Conservation (phyloP, 2,329 filamentous ascomycete genomes). For the Pseudopyricularia javanii region DNA sequence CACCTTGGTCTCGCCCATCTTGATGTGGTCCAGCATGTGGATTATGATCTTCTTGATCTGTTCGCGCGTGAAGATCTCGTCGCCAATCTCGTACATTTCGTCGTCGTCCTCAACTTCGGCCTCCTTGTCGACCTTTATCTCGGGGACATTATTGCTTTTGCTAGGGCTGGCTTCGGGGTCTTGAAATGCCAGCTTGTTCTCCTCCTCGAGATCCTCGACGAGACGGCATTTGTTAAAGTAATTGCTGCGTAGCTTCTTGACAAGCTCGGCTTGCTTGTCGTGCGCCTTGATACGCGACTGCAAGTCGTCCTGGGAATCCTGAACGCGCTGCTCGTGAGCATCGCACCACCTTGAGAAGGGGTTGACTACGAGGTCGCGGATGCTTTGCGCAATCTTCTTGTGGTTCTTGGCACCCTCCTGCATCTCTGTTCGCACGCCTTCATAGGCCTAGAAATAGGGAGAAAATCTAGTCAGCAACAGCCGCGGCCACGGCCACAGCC, state of each 20-base stretch:
- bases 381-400: conserved; percentile 91
- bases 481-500: neutral
- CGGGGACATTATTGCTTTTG: conserved; percentile 45
- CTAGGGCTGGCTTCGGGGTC: conserved; percentile 64
- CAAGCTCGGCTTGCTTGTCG: conserved; percentile 77
- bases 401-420: conserved; percentile 80
- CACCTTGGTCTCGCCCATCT: conserved; percentile 83
- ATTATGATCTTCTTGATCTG: conserved; percentile 82
- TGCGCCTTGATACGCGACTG: conserved; percentile 85
- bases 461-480: conserved; percentile 9
- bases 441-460: conserved; percentile 57
- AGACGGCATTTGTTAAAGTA: conserved; percentile 99
- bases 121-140: conserved; percentile 71
- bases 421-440: conserved; percentile 88
- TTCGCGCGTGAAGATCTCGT: conserved; percentile 72
- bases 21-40: conserved; percentile 79
- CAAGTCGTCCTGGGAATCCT: conserved; percentile 90
- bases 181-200: conserved; percentile 96
- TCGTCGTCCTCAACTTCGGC: conserved; percentile 50
- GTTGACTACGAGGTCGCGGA: conserved; percentile 86
- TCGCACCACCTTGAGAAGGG: conserved; percentile 96
- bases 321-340: conserved; percentile 79
- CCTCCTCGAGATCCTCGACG: conserved; percentile 92
- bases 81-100: conserved; percentile 79
- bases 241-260: conserved; percentile 85